Evolutionary conservation across 2,329 filamentous ascomycete species (phyloP).

Genomic region (Aureobasidium sp.): DNA sequence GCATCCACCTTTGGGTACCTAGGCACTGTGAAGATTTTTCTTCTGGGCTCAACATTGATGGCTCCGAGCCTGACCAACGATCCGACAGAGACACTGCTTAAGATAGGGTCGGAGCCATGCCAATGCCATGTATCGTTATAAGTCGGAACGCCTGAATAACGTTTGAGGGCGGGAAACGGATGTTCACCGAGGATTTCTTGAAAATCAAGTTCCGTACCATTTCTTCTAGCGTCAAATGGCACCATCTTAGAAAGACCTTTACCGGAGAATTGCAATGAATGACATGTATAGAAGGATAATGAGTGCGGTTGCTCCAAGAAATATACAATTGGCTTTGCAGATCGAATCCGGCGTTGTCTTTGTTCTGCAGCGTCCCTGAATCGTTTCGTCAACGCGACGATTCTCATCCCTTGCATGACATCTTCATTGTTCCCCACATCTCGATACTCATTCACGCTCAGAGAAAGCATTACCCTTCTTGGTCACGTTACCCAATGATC

Average conservation of each 20-base stretch:
- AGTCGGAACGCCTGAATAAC: background rate
- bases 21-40: background rate
- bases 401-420: background rate
- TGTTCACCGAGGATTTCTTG: background rate
- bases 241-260: background rate
- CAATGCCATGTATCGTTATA: background rate
- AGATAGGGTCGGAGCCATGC: background rate
- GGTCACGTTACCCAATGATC: background rate
- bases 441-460: background rate
- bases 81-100: background rate
- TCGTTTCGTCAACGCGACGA: background rate
- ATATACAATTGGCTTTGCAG: background rate
- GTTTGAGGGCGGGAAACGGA: background rate
- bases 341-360: background rate
- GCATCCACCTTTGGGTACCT: background rate
- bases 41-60: background rate
- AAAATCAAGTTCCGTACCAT: background rate
- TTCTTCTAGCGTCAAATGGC: background rate
- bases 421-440: background rate
- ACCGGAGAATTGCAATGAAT: background rate
- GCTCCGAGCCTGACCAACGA: background rate
- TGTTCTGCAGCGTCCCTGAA: background rate
- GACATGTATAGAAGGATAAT: background rate
- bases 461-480: constrained; percentile 3
- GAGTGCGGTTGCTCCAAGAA: background rate